Evolutionary conservation across 805 yeast species (phyloP).

Genomic region (Saccharomycopsis selenospora): DNA sequence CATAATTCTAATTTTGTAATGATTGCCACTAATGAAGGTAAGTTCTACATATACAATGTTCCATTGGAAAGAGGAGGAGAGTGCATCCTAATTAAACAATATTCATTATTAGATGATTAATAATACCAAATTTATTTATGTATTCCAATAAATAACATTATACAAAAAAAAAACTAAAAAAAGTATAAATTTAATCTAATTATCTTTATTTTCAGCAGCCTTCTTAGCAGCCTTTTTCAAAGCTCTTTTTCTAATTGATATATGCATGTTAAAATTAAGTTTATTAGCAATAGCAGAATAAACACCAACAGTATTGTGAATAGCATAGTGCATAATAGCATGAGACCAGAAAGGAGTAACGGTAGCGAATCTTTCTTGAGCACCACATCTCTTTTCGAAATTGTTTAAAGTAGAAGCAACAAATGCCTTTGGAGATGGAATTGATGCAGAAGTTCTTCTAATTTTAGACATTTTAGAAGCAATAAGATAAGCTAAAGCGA

Average conservation of each 20-base stretch:
- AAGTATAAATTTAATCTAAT: too few relatives aligned
- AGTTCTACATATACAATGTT: constrained; percentile 45
- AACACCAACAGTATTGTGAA: constrained; percentile 76
- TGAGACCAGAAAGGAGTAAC: constrained; percentile 91
- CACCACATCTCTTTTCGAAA: constrained; percentile 83
- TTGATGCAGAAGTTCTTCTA: constrained; percentile 60
- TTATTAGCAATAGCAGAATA: constrained; percentile 62
- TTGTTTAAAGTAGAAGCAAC: constrained; percentile 63
- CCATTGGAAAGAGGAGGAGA: constrained; percentile 58
- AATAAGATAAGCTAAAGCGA: constrained; percentile 80
- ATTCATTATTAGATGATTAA: constrained; percentile 28
- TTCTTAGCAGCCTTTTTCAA: constrained; percentile 54
- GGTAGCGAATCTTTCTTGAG: constrained; percentile 84
- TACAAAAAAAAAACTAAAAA: too few relatives aligned
- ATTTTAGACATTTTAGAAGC: constrained; percentile 95
- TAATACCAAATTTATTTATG: too few relatives aligned
- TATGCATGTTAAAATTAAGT: constrained; percentile 71
- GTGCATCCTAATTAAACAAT: constrained; percentile 51
- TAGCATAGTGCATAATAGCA: constrained; percentile 81
- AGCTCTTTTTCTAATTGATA: constrained; percentile 74
- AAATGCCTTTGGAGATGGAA: constrained; percentile 78
- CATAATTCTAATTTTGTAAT: constrained; percentile 32
- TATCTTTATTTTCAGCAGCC: neutral
- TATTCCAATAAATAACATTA: too few relatives aligned
- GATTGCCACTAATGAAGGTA: constrained; percentile 48